Evolutionary conservation across 2,329 filamentous ascomycete species (phyloP), one percentile per base, ranked within the genome.

Genomic region (Fusarium kyushuense): DNA sequence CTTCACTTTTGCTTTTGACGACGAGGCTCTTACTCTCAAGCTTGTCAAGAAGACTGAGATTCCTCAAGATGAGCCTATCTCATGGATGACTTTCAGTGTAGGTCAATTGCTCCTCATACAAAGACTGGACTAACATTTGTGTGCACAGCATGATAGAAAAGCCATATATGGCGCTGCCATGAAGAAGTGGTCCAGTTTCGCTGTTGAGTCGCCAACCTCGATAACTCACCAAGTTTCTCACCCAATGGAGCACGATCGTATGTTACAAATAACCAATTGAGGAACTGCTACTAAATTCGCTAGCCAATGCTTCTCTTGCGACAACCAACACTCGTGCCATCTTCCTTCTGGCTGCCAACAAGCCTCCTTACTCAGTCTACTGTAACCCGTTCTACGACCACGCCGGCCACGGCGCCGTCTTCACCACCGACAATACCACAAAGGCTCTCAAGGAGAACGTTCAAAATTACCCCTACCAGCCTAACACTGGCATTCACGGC

Each of bases 51-150:
- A 90, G 72, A 96, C 92, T 2, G 88, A 89, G 60, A 96, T 96
- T 58, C 90, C 92, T 6, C 80, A 91, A 53, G 91, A 95, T 68
- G 92, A 97, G 80, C 92, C 93, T 10, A 96, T 97, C 70, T 96
- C 93, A 62, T 97, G 93, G 93, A 95, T 97, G 91, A 90, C 92
- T 17, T 95, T 96, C 75, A 91, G 93, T 78, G 92, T 93, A 83
- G 81, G 90, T 75, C n/a, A 21, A 17, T 12, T 9, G 12, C 19
- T 41, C 13, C 6, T 46, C 14, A 21, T 33, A 12, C 27, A 25
- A 21, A 11, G 8, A 29, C 4, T 40, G 10, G 21, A 23, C 54
- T 56, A 13, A 63, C 19, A 21, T 12, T 49, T 19, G n/a, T 19
- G 5, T 36, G 5, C 19, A 58, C 54, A 95, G 90, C 92, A 96